phyloP scores from a whole-genome alignment of 495 filamentous ascomycete species.

The Penicillium pulvis region DNA sequence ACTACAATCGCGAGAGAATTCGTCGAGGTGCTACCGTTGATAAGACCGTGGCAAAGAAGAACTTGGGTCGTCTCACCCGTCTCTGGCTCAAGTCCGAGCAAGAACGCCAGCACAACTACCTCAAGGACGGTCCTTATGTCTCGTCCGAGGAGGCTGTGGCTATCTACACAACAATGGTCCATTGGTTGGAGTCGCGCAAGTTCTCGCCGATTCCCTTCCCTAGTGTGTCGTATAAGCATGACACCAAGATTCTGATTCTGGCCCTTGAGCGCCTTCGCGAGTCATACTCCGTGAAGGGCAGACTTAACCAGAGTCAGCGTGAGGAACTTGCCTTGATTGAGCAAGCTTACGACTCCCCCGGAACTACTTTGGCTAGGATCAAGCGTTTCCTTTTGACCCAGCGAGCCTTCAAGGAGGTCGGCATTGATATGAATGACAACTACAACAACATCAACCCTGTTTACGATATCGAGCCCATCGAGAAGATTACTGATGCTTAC shows the following conservation, averaged over 20 bases:
- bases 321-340: conserved; percentile 97
- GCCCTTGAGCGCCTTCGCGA: conserved; percentile 93
- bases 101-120: conserved; percentile 98
- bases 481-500: conserved; percentile 99
- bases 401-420: conserved; percentile 98
- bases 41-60: conserved; percentile 99
- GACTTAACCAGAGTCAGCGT: conserved; percentile 95
- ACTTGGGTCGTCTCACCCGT: conserved; percentile 89
- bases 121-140: conserved; percentile 99
- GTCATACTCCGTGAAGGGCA: conserved; percentile 96
- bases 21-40: conserved; percentile 94
- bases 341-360: conserved; percentile 97
- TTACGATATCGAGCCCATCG: conserved; percentile 98
- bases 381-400: conserved; percentile 98
- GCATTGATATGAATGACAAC: conserved; percentile 99
- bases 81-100: conserved; percentile 99
- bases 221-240: conserved; percentile 98
- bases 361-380: conserved; percentile 93
- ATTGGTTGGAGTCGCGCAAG: conserved; percentile 98
- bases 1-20: conserved; percentile 98
- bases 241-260: conserved; percentile 98
- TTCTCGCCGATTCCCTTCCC: conserved; percentile 99
- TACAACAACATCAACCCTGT: conserved; percentile 99
- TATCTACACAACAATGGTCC: conserved; percentile 98
- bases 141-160: conserved; percentile 98